Evolutionary conservation across 2,329 filamentous ascomycete genomes (phyloP).

Genomic region (Aspergillus versicolor): DNA sequence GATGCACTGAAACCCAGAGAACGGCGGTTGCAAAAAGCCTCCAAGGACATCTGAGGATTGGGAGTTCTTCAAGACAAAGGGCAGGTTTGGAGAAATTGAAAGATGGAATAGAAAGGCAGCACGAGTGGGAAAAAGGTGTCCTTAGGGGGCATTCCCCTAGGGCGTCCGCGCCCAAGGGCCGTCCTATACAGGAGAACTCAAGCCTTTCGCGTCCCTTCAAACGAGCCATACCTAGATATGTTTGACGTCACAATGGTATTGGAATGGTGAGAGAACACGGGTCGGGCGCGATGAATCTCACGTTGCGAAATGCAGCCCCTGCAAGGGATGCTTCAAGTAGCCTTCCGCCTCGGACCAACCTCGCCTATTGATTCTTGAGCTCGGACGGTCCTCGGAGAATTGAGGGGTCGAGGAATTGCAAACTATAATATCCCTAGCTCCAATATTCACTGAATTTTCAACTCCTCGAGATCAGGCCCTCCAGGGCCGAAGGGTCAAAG

Average conservation of each 20-base stretch:
- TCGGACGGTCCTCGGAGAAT: slow-evolving; percentile 21
- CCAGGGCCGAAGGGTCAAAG: slow-evolving; percentile 4
- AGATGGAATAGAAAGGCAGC: slow-evolving; percentile 11
- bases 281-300: slow-evolving; percentile 28
- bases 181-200: slow-evolving; percentile 32
- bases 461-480: neutral
- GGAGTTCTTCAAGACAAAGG: slow-evolving; percentile 1
- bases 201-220: slow-evolving; percentile 30
- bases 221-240: slow-evolving; percentile 42
- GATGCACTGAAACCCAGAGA: slow-evolving; percentile 17
- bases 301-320: slow-evolving; percentile 30
- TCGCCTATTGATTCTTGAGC: slow-evolving; percentile 14
- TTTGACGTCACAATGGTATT: slow-evolving; percentile 39
- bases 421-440: slow-evolving; percentile 11
- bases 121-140: slow-evolving; percentile 19
- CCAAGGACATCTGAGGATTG: slow-evolving; percentile 4
- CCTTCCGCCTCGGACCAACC: slow-evolving; percentile 21
- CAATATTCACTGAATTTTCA: slow-evolving; percentile 4
- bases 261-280: slow-evolving; percentile 29
- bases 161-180: slow-evolving; percentile 29
- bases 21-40: slow-evolving; percentile 11
- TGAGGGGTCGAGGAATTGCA: slow-evolving; percentile 19
- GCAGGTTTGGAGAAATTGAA: slow-evolving; percentile 13
- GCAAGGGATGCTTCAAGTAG: slow-evolving; percentile 34
- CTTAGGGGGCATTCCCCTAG: slow-evolving; percentile 24